phyloP scores from a whole-genome alignment of 441 rosid species.

The Adansonia grandidieri region DNA sequence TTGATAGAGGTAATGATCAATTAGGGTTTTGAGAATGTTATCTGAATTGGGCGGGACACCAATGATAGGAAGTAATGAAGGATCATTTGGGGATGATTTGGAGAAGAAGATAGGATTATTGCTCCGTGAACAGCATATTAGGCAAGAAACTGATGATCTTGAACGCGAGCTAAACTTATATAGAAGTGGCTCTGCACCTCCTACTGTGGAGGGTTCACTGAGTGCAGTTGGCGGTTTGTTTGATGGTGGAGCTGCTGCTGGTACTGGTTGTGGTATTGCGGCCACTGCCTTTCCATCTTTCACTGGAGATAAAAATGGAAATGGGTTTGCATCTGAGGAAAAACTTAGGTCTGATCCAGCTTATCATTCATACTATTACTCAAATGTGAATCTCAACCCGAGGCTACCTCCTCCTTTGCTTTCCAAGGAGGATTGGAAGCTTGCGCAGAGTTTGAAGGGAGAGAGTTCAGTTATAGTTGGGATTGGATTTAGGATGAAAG shows the following conservation, averaged over 20 bases:
- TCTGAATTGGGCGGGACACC: constrained; percentile 75
- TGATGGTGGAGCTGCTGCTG: constrained; percentile 43
- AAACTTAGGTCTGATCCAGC: too few species aligned
- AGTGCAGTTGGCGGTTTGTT: constrained; percentile 78
- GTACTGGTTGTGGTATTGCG: too few species aligned
- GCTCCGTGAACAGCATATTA: constrained; percentile 68
- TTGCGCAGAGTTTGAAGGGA: too few species aligned
- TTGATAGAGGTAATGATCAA: constrained; percentile 37
- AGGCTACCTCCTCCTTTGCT: too few species aligned
- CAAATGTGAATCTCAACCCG: too few species aligned
- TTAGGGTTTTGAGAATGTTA: constrained; percentile 53
- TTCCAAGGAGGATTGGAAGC: too few species aligned
- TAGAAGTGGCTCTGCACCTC: constrained; percentile 97
- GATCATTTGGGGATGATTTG: constrained; percentile 78
- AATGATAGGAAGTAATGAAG: constrained; percentile 71
- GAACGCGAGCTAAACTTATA: constrained; percentile 80
- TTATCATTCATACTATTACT: too few species aligned
- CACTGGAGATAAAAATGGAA: too few species aligned
- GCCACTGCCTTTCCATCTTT: too few species aligned
- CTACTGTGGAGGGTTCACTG: constrained; percentile 92
- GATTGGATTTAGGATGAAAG: constrained; percentile 80
- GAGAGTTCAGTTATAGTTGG: constrained; percentile 29
- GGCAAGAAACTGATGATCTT: constrained; percentile 72
- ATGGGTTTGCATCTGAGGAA: too few species aligned
- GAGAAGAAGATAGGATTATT: constrained; percentile 74